phyloP scores from a whole-genome alignment of 176 grass and related monocot species.

The Alopecurus myosuroides region DNA sequence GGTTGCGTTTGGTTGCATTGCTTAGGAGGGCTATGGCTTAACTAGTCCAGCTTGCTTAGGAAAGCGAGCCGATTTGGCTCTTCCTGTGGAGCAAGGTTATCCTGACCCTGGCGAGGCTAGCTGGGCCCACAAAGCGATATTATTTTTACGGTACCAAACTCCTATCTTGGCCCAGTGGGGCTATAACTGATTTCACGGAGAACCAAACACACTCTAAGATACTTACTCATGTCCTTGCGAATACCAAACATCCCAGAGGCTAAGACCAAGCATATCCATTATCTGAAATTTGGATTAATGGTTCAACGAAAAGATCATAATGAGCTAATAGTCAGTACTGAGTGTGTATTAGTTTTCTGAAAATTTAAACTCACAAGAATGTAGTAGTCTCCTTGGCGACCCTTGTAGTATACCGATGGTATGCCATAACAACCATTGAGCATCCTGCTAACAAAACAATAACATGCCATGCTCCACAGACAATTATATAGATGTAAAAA shows the following conservation, averaged over 20 bases:
- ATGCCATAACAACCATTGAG: background rate
- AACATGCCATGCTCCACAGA: background rate
- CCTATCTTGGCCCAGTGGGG: no score
- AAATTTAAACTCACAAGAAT: conserved; percentile 33
- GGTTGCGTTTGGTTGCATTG: no score
- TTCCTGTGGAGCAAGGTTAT: no score
- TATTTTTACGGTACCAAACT: no score
- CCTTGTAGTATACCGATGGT: conserved; percentile 33
- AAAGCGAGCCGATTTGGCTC: no score
- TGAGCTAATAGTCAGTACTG: background rate
- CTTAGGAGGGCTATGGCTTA: no score
- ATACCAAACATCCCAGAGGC: conserved; percentile 77
- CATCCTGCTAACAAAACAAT: background rate
- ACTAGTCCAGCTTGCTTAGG: no score
- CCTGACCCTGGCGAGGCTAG: no score
- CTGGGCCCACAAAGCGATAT: no score
- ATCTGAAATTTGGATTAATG: conserved; percentile 45
- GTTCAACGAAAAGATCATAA: background rate
- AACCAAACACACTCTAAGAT: background rate
- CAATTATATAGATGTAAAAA: background rate
- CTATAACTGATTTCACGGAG: no score
- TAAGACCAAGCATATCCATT: conserved; percentile 88
- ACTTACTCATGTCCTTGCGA: conserved; percentile 61
- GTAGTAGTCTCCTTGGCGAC: conserved; percentile 31
- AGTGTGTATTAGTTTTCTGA: background rate